Percentiles rank a stretch among this genome's conserved stretches.
phyloP scores from a whole-genome alignment of 1,284 basidiomycete genomes.

The Apiotrichum akiyoshidainum region DNA sequence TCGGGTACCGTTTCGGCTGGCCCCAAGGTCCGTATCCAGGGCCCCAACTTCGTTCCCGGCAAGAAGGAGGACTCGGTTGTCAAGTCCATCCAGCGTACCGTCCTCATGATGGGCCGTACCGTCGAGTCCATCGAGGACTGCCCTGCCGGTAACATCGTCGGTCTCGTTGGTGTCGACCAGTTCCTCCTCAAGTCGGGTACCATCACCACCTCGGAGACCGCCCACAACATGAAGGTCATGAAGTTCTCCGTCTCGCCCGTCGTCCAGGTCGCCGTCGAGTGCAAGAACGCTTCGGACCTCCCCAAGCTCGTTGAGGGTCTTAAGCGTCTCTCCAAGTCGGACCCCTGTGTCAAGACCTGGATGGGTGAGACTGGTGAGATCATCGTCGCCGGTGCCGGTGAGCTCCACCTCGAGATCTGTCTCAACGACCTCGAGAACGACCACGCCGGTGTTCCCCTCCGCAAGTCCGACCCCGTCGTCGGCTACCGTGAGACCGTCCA shows the following conservation, averaged over 20 bases:
- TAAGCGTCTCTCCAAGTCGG: constrained; percentile 99
- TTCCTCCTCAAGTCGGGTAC: constrained; percentile 99
- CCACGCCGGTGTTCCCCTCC: constrained; percentile 98
- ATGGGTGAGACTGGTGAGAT: constrained; percentile 93
- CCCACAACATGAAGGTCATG: constrained; percentile 99
- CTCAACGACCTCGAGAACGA: constrained; percentile 99
- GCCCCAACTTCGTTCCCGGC: constrained; percentile 96
- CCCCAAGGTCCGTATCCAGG: constrained; percentile 99
- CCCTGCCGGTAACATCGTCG: constrained; percentile 97
- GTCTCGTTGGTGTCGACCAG: constrained; percentile 99
- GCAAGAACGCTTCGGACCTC: constrained; percentile 98
- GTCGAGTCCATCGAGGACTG: constrained; percentile 99
- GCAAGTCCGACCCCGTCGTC: constrained; percentile 98
- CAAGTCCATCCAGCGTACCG: constrained; percentile 98
- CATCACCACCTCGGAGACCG: constrained; percentile 94
- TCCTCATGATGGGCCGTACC: constrained; percentile 99
- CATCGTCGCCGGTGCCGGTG: constrained; percentile 98
- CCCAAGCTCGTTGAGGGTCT: constrained; percentile 99
- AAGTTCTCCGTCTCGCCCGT: constrained; percentile 99
- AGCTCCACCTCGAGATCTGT: constrained; percentile 98
- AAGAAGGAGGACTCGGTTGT: constrained; percentile 99
- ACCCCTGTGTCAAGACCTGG: constrained; percentile 98
- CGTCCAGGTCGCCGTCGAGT: constrained; percentile 98
- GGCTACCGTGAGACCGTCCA: constrained; percentile 98
- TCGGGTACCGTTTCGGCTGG: constrained; percentile 95